Percentiles rank a stretch among this genome's conserved stretches.
Conservation (phyloP, 495 filamentous ascomycete species). For the Zalerion maritima region DNA sequence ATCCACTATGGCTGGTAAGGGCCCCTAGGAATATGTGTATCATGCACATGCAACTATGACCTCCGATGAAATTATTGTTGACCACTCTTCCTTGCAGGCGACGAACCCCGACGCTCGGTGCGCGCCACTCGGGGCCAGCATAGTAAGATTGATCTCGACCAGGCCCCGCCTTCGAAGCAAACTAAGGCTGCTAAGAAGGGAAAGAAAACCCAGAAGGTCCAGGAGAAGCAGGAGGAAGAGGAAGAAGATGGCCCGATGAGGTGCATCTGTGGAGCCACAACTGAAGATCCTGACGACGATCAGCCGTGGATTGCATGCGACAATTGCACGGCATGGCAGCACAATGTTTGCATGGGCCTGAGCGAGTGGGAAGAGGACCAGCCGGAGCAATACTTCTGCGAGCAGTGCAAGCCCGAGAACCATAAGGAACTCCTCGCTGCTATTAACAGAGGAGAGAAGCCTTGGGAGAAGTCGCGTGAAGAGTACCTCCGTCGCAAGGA, state of each 20-base stretch:
- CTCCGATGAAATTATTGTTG: too few species aligned
- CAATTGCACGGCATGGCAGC: conserved; percentile 82
- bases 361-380: conserved; percentile 59
- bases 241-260: conserved; percentile 58
- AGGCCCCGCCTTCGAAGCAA: conserved; percentile 39
- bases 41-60: too few species aligned
- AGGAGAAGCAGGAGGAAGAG: conserved; percentile 45
- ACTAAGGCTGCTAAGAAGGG: conserved; percentile 38
- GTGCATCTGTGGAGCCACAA: conserved; percentile 81
- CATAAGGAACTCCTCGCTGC: conserved; percentile 63
- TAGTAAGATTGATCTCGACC: conserved; percentile 60
- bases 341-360: conserved; percentile 88
- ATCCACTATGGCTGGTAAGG: too few species aligned
- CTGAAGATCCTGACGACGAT: conserved; percentile 63
- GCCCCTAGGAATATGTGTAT: too few species aligned
- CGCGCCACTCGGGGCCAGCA: conserved; percentile 94
- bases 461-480: conserved; percentile 60
- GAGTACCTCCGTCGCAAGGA: conserved; percentile 35
- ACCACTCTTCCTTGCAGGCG: too few species aligned
- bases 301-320: conserved; percentile 90
- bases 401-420: conserved; percentile 70
- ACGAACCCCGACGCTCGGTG: conserved; percentile 84
- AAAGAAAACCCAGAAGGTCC: conserved; percentile 16
- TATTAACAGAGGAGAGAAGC: conserved; percentile 63
- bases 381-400: conserved; percentile 74